phyloP scores from a whole-genome alignment of 768 basidiomycete genomes.

The Boletus rufocinnamomeus region DNA sequence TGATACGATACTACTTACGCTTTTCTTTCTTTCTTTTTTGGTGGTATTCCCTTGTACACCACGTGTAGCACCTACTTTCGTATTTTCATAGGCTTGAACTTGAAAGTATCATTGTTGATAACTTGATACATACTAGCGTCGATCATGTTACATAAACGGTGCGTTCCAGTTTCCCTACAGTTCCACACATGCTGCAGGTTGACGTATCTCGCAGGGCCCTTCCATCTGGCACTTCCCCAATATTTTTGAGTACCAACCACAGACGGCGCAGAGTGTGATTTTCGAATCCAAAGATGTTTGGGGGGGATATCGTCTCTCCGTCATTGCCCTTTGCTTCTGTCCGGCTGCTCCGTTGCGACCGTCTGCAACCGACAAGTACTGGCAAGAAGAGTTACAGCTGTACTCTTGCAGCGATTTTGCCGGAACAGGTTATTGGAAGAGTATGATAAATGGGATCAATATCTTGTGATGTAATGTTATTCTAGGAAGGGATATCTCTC shows the following conservation, averaged over 20 bases:
- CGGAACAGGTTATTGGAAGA: background rate
- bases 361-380: background rate
- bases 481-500: slow-evolving; percentile 2
- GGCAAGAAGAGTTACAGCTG: background rate
- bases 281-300: background rate
- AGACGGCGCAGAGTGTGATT: background rate
- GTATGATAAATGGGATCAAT: background rate
- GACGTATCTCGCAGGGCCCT: too few species aligned
- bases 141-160: background rate
- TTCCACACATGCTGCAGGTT: too few species aligned
- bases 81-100: background rate
- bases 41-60: background rate
- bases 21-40: background rate
- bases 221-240: too few species aligned
- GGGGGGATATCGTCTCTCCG: background rate
- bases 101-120: too few species aligned
- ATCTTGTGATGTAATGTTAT: background rate
- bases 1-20: background rate
- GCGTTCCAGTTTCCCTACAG: too few species aligned
- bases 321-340: background rate
- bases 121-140: too few species aligned
- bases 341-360: background rate
- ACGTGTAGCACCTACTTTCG: background rate
- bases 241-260: too few species aligned
- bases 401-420: background rate